Base-by-base conservation (phyloP, 2,329 filamentous ascomycete species). In the Hypoxylon sp. region DNA sequence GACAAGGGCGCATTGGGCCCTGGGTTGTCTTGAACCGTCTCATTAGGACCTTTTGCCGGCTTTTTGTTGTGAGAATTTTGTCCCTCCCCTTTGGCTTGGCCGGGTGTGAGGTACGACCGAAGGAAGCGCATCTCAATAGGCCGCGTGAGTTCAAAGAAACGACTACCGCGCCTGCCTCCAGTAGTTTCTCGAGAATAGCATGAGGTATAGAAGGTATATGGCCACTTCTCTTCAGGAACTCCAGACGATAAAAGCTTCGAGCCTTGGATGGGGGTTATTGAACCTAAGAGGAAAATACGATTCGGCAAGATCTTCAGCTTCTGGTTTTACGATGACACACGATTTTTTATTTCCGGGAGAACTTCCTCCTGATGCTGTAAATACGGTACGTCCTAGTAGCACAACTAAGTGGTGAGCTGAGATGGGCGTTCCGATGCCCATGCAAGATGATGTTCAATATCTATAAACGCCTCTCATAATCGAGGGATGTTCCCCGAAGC, bases 51-150 rank as follows among this genome's bases (percentile, higher is more conserved):
- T 36, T 67, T 66, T 25, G 67, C 64, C 34, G 52, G n/a, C 51
- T 70, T 68, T 45, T 71, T 71, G 50, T 73, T 71, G 50, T 36
- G 63, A 60, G 69, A 59, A 7, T 74, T 70, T 36, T 66, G 72
- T 25, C 57, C 60, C 63, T 75, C 70, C 11, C 68, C 68, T n/a
- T 73, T 69, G 56, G 65, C 38, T 52, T 73, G 72, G 30, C 74
- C 73, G 17, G 77, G 78, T 48, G 75, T 70, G 55, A 79, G 76
- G 65, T 79, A 79, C 9, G 76, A 75, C 70, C 76, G 79, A 70
- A 79, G 60, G 66, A 74, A 73, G 48, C 75, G 65, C 78, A 80
- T 80, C 60, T 57, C 57, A 52, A 62, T 63, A 65, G 58, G 46
- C 55, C 53, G 25, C 38, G 60, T 38, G 41, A 43, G 60, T 52